Evolutionary conservation across 2,329 filamentous ascomycete genomes (phyloP).

Genomic region (Monilinia laxa): DNA sequence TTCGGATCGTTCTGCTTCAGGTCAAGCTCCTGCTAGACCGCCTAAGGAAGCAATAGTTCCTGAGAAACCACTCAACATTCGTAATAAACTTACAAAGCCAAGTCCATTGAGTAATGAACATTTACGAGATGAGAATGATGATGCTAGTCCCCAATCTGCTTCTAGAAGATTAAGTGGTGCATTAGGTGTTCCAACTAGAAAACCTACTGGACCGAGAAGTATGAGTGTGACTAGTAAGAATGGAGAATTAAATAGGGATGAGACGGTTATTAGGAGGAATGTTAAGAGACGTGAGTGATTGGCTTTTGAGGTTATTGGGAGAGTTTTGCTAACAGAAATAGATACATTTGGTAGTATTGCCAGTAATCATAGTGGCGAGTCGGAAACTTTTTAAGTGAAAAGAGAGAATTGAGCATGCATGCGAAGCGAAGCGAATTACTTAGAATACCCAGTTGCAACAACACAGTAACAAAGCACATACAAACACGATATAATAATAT

Average conservation of each 20-base stretch:
- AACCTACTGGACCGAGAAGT: conserved; percentile 41
- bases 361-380: conserved; percentile 48
- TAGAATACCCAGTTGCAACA: not conserved
- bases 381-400: conserved; percentile 52
- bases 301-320: conserved; percentile 26
- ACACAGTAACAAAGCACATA: not conserved
- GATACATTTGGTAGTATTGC: conserved; percentile 55
- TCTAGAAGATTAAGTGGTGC: conserved; percentile 33
- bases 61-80: conserved; percentile 49
- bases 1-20: conserved; percentile 34
- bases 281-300: conserved; percentile 54
- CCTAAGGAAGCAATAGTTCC: conserved; percentile 59
- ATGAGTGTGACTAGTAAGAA: conserved; percentile 38
- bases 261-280: conserved; percentile 37
- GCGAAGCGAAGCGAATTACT: not conserved
- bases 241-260: conserved; percentile 37
- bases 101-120: conserved; percentile 59
- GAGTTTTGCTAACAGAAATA: conserved; percentile 34
- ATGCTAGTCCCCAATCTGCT: conserved; percentile 30
- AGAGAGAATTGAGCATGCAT: not conserved
- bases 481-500: not conserved
- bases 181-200: conserved; percentile 38
- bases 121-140: conserved; percentile 32
- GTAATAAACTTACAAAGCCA: conserved; percentile 53
- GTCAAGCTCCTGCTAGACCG: conserved; percentile 55